Base-by-base conservation (phyloP, 768 basidiomycete species). In the Pleurotus sapidus region DNA sequence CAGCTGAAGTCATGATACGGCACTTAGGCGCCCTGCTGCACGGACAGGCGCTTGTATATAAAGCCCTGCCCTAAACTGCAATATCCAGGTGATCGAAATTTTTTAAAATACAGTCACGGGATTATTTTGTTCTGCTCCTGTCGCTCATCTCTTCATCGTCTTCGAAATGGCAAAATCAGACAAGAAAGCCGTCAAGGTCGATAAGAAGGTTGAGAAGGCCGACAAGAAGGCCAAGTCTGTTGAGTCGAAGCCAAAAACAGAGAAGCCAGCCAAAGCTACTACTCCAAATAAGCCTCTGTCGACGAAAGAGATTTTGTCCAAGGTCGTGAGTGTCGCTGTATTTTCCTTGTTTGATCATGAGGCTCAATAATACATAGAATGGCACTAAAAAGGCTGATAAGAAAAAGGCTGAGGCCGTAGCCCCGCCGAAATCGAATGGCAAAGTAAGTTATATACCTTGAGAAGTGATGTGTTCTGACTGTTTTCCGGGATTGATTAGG, bases 161-260 rank as follows among this genome's bases (percentile, higher is more conserved):
- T 55, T 56, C 60, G 57, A 64, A 70, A 81, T 82, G 79, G 77
- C 69, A 59, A 82, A 81, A 67, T 65, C 69, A 50, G 75, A 78
- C 62, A 82, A 83, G 68, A 83, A 80, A 68, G 64, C 64, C 25
- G 72, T 74, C 38, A 78, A 78, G 57, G 69, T 70, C 60, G 50
- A 64, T 47, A 70, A 75, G 58, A 64, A 66, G 50, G 66, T 67
- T 37, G 47, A 49, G 11, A 67, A 70, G 56, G 59, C 46, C 53
- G 70, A 71, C 47, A 78, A 74, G 61, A 75, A 69, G 60, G 61
- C 60, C 18, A 64, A 66, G 42, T 61, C 60, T 24, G 64, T 65
- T n/a, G 72, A 68, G 47, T 74, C 75, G 62, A 74, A 74, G 63
- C 57, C 63, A 50, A 46, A 70, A 65, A 64, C 65, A 55, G 61